Evolutionary conservation across 179 eudicot species (phyloP).

Genomic region (Silene noctiflora): DNA sequence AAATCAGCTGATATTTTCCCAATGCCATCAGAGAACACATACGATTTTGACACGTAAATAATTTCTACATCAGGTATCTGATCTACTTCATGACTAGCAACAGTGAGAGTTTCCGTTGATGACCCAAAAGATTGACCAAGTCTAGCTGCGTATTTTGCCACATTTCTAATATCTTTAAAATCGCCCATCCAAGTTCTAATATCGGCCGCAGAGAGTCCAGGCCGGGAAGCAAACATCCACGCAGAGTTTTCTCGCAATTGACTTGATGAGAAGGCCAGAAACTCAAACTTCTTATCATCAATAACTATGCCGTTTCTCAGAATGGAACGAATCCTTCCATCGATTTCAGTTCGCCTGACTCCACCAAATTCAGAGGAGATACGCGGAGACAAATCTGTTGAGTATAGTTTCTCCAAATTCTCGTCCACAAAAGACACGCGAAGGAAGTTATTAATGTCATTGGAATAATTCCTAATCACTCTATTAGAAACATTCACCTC

Average conservation of each 20-base stretch:
- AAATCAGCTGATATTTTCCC: constrained; percentile 88
- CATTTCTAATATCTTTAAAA: constrained; percentile 60
- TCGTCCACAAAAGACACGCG: constrained; percentile 92
- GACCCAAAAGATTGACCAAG: constrained; percentile 96
- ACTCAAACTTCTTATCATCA: constrained; percentile 69
- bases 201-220: constrained; percentile 50
- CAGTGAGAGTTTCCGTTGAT: constrained; percentile 80
- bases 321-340: constrained; percentile 51
- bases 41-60: constrained; percentile 26
- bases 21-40: constrained; percentile 94
- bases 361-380: constrained; percentile 25
- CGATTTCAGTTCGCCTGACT: constrained; percentile 45
- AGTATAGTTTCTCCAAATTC: constrained; percentile 58
- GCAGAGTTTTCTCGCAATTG: constrained; percentile 86
- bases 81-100: constrained; percentile 51
- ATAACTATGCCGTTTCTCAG: constrained; percentile 60
- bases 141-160: constrained; percentile 94
- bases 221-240: constrained; percentile 92
- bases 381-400: constrained; percentile 67
- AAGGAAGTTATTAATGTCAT: constrained; percentile 67
- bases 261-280: constrained; percentile 95
- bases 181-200: constrained; percentile 91
- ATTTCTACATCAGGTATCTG: constrained; percentile 56
- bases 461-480: constrained; percentile 51
- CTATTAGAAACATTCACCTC: constrained; percentile 84